Percentiles rank a stretch among this genome's conserved stretches.
These are phyloP conservation scores for Megacollybia marginata DNA, from an alignment of 768 basidiomycete genomes.

Conservation along the genomic window DNA sequence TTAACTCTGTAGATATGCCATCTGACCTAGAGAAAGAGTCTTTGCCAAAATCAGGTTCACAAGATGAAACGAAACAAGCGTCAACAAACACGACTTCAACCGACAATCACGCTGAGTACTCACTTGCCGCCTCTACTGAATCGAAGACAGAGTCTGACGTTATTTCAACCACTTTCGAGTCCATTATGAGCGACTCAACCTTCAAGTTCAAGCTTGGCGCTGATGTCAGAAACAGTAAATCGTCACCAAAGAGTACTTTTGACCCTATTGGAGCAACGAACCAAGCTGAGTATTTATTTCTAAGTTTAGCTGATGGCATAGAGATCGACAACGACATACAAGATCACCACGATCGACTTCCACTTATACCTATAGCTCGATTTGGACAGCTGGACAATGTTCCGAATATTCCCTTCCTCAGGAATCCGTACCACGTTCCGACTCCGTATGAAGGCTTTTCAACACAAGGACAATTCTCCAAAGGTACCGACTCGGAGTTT, in stretches of 20 bases:
- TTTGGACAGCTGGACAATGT: background rate
- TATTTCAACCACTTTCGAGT: background rate
- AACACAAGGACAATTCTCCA: background rate
- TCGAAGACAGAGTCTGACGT: background rate
- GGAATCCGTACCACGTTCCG: background rate
- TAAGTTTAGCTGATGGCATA: no score
- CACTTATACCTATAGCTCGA: no score
- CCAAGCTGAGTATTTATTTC: no score
- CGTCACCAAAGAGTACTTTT: no score
- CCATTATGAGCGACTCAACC: background rate
- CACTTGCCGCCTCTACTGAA: background rate
- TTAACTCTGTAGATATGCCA: background rate
- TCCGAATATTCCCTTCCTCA: background rate
- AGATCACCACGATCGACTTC: no score
- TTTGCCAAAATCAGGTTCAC: background rate
- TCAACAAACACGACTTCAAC: background rate
- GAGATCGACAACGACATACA: no score
- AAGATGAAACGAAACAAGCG: no score
- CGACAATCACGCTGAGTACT: background rate
- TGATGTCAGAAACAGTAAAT: constrained; percentile 6
- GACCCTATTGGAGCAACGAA: no score
- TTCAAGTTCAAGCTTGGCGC: background rate
- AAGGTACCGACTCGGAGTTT: background rate
- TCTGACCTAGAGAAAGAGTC: background rate
- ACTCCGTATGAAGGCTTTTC: background rate